Base-by-base conservation (phyloP, 805 yeast genomes). In the Soucietia sequanensis region DNA sequence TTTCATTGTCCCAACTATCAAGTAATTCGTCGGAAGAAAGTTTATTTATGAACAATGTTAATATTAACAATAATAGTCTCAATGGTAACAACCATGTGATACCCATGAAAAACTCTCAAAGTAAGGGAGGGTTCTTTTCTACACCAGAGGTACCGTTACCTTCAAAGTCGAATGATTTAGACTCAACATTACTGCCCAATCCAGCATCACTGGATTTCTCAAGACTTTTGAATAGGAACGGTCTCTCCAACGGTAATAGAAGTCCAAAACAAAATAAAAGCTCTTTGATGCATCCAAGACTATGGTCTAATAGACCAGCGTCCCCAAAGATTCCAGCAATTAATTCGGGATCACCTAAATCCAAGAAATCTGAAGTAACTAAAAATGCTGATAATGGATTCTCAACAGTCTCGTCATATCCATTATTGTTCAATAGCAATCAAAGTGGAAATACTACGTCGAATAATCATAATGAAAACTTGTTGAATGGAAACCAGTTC, bases 21-120 rank as follows among this genome's bases (percentile, higher is more conserved):
- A 55, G 60, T 31, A 65, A 60, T 34, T 64, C 69, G 2, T 61
- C 69, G 1, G 69, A 61, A 22, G 69, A 63, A 29, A 59, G 62
- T 39, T 44, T 4, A 36, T 35, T 18, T 28, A 34, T 21, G 30
- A 35, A 5, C 23, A 23, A 9, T 18, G 27, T 5, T 8, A n/a
- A 11, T 11, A 14, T 25, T 14, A 25, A 25, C 14, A 25, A 14
- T 14, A 25, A 12, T 25, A 12, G 12, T 14, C 8, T 25, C 27
- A 25, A 11, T 7, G 12, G 14, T 14, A 12, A 25, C n/a, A n/a
- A n/a, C 9, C 23, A 8, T 8, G 23, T 21, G 23, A 21, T 21
- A 21, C 9, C 23, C 7, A 21, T 21, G 23, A 21, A 7, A 21
- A 21, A 21, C 9, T 10, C 23, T 8, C 23, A 10, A 21, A 10